These are phyloP conservation scores for Pleurotus ostreatus DNA, from an alignment of 768 basidiomycete genomes.

Conservation along the genomic window DNA sequence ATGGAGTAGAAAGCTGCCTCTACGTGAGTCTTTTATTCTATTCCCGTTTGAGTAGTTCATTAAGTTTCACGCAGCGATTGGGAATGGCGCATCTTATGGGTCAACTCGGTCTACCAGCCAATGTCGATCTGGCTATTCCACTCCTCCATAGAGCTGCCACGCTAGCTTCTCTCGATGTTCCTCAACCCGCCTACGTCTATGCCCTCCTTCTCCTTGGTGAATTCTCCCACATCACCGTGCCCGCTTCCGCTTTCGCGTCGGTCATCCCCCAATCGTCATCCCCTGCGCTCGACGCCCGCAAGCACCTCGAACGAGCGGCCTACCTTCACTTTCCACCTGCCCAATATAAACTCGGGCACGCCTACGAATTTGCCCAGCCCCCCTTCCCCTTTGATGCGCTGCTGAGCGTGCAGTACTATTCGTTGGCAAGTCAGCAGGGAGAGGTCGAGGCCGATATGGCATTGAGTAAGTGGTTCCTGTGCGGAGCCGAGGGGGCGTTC, in stretches of 20 bases:
- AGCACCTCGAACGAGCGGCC: conserved; percentile 80
- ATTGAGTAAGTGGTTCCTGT: conserved; percentile 94
- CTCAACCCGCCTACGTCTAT: conserved; percentile 86
- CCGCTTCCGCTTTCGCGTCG: conserved; percentile 42
- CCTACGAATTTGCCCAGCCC: conserved; percentile 86
- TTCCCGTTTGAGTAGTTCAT: conserved; percentile 4
- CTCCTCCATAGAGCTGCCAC: conserved; percentile 77
- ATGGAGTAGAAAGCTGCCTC: conserved; percentile 72
- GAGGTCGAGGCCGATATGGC: conserved; percentile 97
- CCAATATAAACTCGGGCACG: conserved; percentile 90
- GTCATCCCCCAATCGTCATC: conserved; percentile 49
- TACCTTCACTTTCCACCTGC: conserved; percentile 81
- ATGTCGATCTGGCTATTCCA: conserved; percentile 56
- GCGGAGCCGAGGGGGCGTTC: conserved; percentile 60
- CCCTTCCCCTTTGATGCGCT: conserved; percentile 87
- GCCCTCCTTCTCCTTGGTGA: conserved; percentile 85
- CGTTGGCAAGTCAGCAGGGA: conserved; percentile 75
- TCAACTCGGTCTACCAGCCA: conserved; percentile 65
- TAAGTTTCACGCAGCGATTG: conserved; percentile 55
- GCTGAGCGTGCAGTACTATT: conserved; percentile 88
- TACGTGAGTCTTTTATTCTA: conserved; percentile 53
- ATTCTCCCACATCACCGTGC: conserved; percentile 64
- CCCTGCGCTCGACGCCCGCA: conserved; percentile 58
- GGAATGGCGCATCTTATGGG: conserved; percentile 92
- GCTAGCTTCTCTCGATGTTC: conserved; percentile 66